A percentile compares a stretch with the other conserved stretches of the same genome.
Conservation (phyloP, 2,329 filamentous ascomycete genomes). For the Exserohilum turcica region DNA sequence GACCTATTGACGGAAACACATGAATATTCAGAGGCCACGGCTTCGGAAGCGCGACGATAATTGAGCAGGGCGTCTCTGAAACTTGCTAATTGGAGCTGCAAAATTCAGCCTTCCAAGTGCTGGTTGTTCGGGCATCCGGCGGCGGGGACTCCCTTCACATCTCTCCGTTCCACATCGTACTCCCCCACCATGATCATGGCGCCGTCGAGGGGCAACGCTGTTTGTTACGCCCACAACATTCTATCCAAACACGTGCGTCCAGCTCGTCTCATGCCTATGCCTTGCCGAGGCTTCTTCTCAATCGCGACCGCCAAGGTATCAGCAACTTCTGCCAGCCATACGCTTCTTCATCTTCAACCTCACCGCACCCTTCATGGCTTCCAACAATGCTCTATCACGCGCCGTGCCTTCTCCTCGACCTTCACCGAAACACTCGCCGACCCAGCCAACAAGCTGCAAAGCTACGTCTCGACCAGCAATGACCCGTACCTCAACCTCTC, state of each 20-base stretch:
- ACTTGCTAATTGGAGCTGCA: slow-evolving; percentile 6
- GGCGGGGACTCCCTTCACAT: slow-evolving; percentile 7
- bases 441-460: slow-evolving; percentile 48
- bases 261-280: not conserved
- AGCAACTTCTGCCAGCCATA: not conserved
- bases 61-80: not conserved
- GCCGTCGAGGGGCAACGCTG: slow-evolving; percentile 21
- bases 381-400: not conserved
- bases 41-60: not conserved
- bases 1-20: not conserved
- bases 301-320: slow-evolving; percentile 1
- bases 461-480: slow-evolving; percentile 58
- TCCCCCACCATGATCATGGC: slow-evolving; percentile 16
- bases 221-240: not conserved
- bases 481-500: slow-evolving; percentile 91
- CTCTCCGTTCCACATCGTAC: slow-evolving; percentile 4
- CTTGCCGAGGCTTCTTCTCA: not conserved
- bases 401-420: slow-evolving; percentile 18
- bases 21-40: not conserved
- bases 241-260: not conserved
- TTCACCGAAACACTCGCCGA: slow-evolving; percentile 40
- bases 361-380: not conserved
- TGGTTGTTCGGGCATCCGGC: not conserved
- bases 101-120: slow-evolving; percentile 11
- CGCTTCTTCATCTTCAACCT: not conserved